These are phyloP conservation scores for Salix udensis DNA, from an alignment of 345 rosid genomes.

Conservation along the genomic window DNA sequence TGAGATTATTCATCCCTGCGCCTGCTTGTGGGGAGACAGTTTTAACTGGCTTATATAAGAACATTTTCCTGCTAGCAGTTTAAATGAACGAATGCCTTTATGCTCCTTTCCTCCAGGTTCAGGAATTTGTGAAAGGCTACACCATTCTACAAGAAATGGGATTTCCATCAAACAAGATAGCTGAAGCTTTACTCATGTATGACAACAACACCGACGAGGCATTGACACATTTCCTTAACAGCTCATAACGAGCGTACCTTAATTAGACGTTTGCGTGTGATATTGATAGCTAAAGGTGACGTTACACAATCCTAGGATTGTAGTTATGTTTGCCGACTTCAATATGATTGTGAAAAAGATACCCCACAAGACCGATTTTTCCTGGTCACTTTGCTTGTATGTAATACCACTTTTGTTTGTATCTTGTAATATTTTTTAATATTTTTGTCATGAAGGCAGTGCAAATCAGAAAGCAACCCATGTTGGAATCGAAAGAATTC, in stretches of 20 bases:
- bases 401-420: not conserved
- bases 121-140: slow-evolving; percentile 60
- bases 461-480: too few relatives aligned
- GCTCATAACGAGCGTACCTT: not conserved
- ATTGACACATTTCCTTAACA: slow-evolving; percentile 42
- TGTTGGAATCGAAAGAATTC: too few relatives aligned
- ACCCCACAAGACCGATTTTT: too few relatives aligned
- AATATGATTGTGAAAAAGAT: not conserved
- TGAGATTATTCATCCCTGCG: not conserved
- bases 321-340: not conserved
- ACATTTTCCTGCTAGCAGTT: not conserved
- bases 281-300: not conserved
- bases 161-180: slow-evolving; percentile 56
- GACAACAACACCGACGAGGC: slow-evolving; percentile 79
- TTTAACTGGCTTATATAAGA: not conserved
- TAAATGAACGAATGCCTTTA: not conserved
- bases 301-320: not conserved
- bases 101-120: slow-evolving; percentile 43
- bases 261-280: not conserved
- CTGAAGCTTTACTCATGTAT: slow-evolving; percentile 59
- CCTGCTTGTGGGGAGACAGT: too few relatives aligned
- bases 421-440: not conserved
- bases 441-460: too few relatives aligned
- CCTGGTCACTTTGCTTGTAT: not conserved
- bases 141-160: slow-evolving; percentile 70